A percentile compares a stretch with the other conserved stretches of the same genome.
Conservation (phyloP, 2,329 filamentous ascomycete genomes). For the Trematosphaeria pertusa region DNA sequence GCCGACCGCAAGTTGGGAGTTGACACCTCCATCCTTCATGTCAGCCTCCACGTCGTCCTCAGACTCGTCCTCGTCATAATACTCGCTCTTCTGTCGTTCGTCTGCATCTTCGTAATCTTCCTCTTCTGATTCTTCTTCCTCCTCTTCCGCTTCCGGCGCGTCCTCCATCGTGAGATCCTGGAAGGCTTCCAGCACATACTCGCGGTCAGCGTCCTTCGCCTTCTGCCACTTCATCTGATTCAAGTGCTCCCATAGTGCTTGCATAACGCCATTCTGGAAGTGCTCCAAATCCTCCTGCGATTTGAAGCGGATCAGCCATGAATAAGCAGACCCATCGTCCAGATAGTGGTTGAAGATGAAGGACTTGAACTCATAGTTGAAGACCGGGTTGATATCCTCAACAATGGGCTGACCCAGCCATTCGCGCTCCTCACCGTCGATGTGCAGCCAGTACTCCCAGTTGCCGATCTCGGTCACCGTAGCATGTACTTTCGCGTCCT, state of each 20-base stretch:
- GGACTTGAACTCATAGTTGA: constrained; percentile 98
- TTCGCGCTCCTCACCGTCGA: constrained; percentile 75
- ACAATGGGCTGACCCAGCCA: constrained; percentile 88
- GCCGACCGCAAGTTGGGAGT: constrained; percentile 92
- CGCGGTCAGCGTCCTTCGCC: constrained; percentile 87
- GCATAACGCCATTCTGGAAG: constrained; percentile 94
- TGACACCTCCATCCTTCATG: constrained; percentile 81
- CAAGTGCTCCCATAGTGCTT: constrained; percentile 93
- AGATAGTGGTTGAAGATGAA: constrained; percentile 99
- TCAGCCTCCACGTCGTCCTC: constrained; percentile 74
- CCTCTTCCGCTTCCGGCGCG: constrained; percentile 61
- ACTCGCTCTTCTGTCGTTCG: constrained; percentile 72
- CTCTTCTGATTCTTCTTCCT: constrained; percentile 66
- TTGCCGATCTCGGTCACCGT: constrained; percentile 84
- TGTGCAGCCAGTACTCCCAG: constrained; percentile 96
- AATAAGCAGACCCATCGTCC: constrained; percentile 86
- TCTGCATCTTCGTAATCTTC: constrained; percentile 68
- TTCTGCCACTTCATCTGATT: constrained; percentile 95
- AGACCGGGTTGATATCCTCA: constrained; percentile 95
- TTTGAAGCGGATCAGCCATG: constrained; percentile 92
- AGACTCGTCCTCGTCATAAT: constrained; percentile 79
- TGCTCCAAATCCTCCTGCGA: constrained; percentile 80
- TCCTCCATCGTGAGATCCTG: constrained; percentile 95
- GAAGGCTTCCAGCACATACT: constrained; percentile 95
- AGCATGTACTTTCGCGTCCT: constrained; percentile 77